Base-by-base conservation (phyloP, 805 yeast genomes). In the Ogataea populi-albae region DNA sequence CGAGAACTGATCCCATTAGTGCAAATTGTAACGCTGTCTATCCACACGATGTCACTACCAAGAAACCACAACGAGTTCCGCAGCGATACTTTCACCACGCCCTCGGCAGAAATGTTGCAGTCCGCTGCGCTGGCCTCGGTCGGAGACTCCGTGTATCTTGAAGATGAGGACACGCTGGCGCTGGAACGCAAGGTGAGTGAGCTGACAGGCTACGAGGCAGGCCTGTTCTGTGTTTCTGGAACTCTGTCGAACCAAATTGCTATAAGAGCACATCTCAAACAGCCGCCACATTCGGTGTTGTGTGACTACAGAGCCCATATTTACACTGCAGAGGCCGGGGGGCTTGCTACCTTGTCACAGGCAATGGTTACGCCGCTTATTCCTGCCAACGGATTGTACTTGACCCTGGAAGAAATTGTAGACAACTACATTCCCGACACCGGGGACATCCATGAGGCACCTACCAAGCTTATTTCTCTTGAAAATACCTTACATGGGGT, bases 11-110 rank as follows among this genome's bases (percentile, higher is more conserved):
- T n/a, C n/a, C n/a, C n/a, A n/a, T n/a, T n/a, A n/a, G n/a, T n/a
- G n/a, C n/a, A n/a, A n/a, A n/a, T n/a, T n/a, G n/a, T n/a, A n/a
- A n/a, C n/a, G n/a, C n/a, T n/a, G n/a, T n/a, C n/a, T n/a, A n/a
- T n/a, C n/a, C n/a, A n/a, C n/a, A n/a, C n/a, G n/a, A n/a, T n/a
- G n/a, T n/a, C 21, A 8, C 16, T 24, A 14, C 40, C 50, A 3
- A 27, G 20, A 6, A 47, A 41, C 33, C 63, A 58, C 46, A 75
- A 74, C 55, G 81, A 77, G 46, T 69, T 76, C 48, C 68, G 81
- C 58, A 73, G 91, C 51, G 98, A 89, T 59, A 89, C 97, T 1
- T 86, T 87, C 71, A 88, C 96, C 3, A 83, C 85, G 9, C 97
- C 97, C 16, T 77, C 95, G 1, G 65, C 66, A 22, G 67, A 75